A percentile compares a stretch with the other conserved stretches of the same genome.
Conservation (phyloP, 345 rosid genomes). For the Bretschneidera sinensis region DNA sequence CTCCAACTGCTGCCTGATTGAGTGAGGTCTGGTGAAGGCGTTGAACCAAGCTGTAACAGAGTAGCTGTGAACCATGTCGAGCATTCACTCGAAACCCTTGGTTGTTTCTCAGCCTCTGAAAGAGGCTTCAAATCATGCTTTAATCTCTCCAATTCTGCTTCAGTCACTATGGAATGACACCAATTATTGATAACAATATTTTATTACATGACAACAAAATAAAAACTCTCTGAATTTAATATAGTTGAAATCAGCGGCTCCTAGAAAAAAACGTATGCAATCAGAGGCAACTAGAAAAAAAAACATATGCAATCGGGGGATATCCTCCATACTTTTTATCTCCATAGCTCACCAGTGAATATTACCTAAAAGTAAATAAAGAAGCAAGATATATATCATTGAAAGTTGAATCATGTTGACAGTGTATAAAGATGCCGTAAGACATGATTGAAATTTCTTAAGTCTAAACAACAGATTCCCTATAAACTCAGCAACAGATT, state of each 20-base stretch:
- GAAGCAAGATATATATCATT: no score
- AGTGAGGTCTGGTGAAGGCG: constrained; percentile 68
- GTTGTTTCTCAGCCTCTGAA: constrained; percentile 91
- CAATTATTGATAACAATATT: constrained; percentile 6
- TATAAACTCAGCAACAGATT: no score
- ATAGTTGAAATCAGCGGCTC: no score
- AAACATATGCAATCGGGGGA: no score
- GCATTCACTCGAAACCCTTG: constrained; percentile 80
- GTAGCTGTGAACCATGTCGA: constrained; percentile 98
- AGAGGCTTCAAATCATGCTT: constrained; percentile 96
- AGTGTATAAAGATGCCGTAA: no score
- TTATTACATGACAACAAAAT: background rate
- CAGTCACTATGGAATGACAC: constrained; percentile 54
- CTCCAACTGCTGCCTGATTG: constrained; percentile 76
- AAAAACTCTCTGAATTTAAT: background rate
- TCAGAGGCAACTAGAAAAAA: no score
- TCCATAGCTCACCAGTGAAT: no score
- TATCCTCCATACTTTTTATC: no score
- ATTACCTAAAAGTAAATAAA: no score
- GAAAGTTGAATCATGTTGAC: no score
- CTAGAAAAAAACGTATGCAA: no score
- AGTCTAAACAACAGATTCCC: background rate
- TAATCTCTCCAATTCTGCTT: constrained; percentile 73
- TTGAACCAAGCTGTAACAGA: constrained; percentile 84
- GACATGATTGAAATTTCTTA: no score